Evolutionary conservation across 1,139 yeast species (phyloP).

Genomic region (Scheffersomyces cryptocercus): DNA sequence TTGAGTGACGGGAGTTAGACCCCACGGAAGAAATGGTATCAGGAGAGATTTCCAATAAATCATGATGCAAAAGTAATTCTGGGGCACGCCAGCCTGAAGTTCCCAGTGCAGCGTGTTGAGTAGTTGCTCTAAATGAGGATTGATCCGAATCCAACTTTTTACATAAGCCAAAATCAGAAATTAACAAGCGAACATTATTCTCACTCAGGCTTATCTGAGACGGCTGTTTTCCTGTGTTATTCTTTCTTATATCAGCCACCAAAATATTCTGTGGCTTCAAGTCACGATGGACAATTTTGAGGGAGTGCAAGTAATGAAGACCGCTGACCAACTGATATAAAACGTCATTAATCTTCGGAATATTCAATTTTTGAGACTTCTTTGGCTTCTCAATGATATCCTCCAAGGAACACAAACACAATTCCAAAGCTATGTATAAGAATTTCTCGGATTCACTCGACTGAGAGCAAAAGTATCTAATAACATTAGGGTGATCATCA

Average conservation of each 20-base stretch:
- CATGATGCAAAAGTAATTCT: slow-evolving; percentile 62
- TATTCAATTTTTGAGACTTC: slow-evolving; percentile 15
- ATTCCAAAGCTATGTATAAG: slow-evolving; percentile 87
- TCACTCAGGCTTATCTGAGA: slow-evolving; percentile 4
- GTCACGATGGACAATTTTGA: slow-evolving; percentile 94
- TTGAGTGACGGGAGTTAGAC: slow-evolving; percentile 17
- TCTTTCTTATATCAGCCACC: slow-evolving; percentile 66
- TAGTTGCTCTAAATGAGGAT: slow-evolving; percentile 89
- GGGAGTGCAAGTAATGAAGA: slow-evolving; percentile 78
- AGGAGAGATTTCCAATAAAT: slow-evolving; percentile 41
- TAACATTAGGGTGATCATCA: slow-evolving; percentile 95
- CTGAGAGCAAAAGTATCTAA: slow-evolving; percentile 90
- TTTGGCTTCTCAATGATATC: slow-evolving; percentile 68
- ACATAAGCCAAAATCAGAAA: slow-evolving; percentile 95
- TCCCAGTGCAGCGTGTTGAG: slow-evolving; percentile 88
- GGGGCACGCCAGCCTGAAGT: slow-evolving; percentile 99
- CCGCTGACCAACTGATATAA: slow-evolving; percentile 83
- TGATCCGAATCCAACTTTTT: slow-evolving; percentile 90
- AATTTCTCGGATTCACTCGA: slow-evolving; percentile 72
- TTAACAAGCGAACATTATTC: slow-evolving; percentile 58
- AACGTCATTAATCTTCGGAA: slow-evolving; percentile 46
- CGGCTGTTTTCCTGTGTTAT: slow-evolving; percentile 7
- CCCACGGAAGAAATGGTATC: slow-evolving; percentile 40
- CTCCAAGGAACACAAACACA: slow-evolving; percentile 86
- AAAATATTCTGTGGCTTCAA: slow-evolving; percentile 94